Base-by-base conservation (phyloP, 257 asterid species). In the Cordia subcordata region DNA sequence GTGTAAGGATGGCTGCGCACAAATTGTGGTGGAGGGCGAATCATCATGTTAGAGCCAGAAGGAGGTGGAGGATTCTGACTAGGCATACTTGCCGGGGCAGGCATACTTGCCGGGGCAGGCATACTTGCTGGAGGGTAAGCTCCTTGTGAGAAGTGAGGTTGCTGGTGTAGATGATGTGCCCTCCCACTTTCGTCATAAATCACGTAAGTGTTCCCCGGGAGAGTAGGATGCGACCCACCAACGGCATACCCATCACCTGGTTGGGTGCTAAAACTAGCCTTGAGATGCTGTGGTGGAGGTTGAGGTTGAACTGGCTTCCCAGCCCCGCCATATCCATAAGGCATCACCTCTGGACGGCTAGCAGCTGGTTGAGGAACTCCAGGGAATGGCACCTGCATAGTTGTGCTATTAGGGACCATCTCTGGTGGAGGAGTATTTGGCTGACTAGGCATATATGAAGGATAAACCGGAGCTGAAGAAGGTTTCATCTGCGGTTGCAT, bases 161-260 rank as follows among this genome's bases (percentile, higher is more conserved):
- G 94, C 47, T 77, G 76, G 8, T 83, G 71, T 5, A 79, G 81
- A 58, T 73, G 86, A 44, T 82, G 96, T 3, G 73, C 57, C 75
- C 96, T 82, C 32, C 85, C 87, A 6, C 80, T 86, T 77, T 88
- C 82, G 15, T 88, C 98, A 60, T 58, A 88, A 57, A 84, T 74
- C 77, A 82, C 53, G 62, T 84, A 86, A 8, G 90, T 67, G 69
- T 78, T 91, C 67, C 85, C 91, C 0, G 87, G 82, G 23, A 70
- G 87, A 11, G 87, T 57, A 8, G 89, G 89, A 49, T 78, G 95
- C 8, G 90, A 79, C 20, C 95, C 92, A 16, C 70, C 53, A 21
- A 81, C 72, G 65, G 71, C 73, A 63, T 84, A 92, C 23, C 90
- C 87, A 5, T 88, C 98, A 27, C 72, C 85, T 11, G 82, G 63